Base-by-base conservation (phyloP, 192 early-diverging fungal species). In the Lunasporangiospora selenospora region DNA sequence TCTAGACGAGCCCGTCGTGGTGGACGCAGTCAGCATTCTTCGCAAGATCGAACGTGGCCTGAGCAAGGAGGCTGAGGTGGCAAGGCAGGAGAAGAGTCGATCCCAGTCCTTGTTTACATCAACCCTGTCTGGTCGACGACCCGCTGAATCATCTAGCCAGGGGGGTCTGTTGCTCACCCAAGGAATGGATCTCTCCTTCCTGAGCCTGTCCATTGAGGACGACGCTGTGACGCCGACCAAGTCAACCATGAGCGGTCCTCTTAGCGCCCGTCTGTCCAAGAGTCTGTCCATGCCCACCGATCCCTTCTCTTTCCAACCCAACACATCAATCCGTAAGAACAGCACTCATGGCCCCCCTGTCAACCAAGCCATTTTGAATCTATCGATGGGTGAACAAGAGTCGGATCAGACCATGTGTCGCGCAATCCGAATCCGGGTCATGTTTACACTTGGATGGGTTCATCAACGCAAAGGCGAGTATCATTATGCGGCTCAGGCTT, bases 381-480 rank as follows among this genome's bases (percentile, higher is more conserved):
- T 63, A 19, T 26, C 69, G 3, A 34, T 29, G 6, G 48, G 31
- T 10, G 55, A 62, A 21, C 59, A 47, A 26, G 55, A 58, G 16
- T 12, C 24, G 4, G 69, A 73, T 27, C 53, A 39, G 37, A 15
- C 42, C 16, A 38, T 57, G 39, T 62, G 60, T 24, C 47, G 69
- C 15, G 59, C 69, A 1, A 61, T 73, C n/a, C 69, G 69, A 13
- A 73, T 73, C 23, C 45, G 69, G 46, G 32, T 58, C 49, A 58
- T 73, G 69, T 73, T 46, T 37, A 73, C 69, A 2, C 38, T 73
- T 5, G 69, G 69, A n/a, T 73, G 69, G 69, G 69, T 63, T 4
- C 69, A 73, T 38, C 60, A 73, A 32, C 50, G 60, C 23, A 63
- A 58, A 49, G 60, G 60, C 36, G 60, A 73, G 43, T 73, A 63